Base-by-base conservation (phyloP, 768 basidiomycete genomes). In the Crucibulum laeve region DNA sequence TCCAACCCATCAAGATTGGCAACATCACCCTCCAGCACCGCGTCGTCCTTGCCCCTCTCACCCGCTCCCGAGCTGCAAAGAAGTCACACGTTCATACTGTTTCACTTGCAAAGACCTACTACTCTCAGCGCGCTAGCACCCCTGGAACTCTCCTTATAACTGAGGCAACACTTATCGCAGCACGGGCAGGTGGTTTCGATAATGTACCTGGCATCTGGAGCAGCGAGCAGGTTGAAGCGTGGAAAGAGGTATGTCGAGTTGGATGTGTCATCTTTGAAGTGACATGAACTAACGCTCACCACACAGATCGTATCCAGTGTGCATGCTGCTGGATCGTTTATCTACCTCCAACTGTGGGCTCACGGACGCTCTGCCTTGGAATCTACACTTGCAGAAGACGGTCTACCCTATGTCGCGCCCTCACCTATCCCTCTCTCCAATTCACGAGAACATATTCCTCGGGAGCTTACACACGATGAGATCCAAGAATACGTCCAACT, bases 321-420 rank as follows among this genome's bases (percentile, higher is more conserved):
- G 0, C 77, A 77, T 50, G 61, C 59, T 4, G 67, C 70, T 33
- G 63, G 63, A 0, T 68, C 62, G 0, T 62, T 57, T 47, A 69
- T 77, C 41, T 71, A 61, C 53, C 28, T 64, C 10, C 78, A 80
- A 50, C 59, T 76, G 0, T 78, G 76, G 73, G 73, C 71, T 0
- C 48, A 71, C 7, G 77, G 77, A 1, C 65, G 73, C n/a, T 51
- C 53, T 0, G 63, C 66, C 1, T 30, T 50, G 4, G 40, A 49
- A 0, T 23, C 44, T 3, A 38, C 49, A 3, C 53, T 67, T 3
- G 32, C 43, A 11, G 18, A 28, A 3, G 52, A 55, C 24, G 52
- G 58, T 25, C 43, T 46, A 1, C 34, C 43, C 47, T 53, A 28
- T 38, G 50, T 65, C 38, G 52, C 54, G 10, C 52, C 65, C 0